Conservation (phyloP, 2,329 filamentous ascomycete genomes). For the Ophioceras dolichostomum region DNA sequence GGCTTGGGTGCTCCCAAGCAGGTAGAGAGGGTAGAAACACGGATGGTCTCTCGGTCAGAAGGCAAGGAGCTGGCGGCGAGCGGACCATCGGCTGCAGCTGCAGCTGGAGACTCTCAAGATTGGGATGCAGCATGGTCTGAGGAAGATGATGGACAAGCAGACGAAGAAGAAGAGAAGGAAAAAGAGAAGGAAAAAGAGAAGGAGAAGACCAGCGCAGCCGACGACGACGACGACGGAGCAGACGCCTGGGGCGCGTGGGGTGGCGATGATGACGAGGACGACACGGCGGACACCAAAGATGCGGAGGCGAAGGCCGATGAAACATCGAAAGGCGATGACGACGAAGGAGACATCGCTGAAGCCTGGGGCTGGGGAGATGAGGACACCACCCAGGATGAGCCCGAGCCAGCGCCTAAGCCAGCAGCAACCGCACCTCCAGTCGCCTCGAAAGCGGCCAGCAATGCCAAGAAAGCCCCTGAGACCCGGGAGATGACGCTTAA, state of each 20-base stretch:
- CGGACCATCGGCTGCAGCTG: slow-evolving; percentile 28
- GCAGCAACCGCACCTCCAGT: slow-evolving; percentile 9
- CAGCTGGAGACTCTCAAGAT: slow-evolving; percentile 39
- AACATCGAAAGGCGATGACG: slow-evolving; percentile 33
- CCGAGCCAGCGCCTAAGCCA: slow-evolving; percentile 9
- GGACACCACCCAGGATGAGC: slow-evolving; percentile 27
- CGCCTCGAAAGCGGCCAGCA: slow-evolving; percentile 5
- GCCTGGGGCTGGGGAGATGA: slow-evolving; percentile 83
- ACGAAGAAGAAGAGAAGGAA: slow-evolving; percentile 10
- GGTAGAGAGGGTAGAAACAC: slow-evolving; percentile 77
- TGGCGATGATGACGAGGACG: slow-evolving; percentile 15
- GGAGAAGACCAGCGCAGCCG: too few species aligned
- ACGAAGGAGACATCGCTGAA: slow-evolving; percentile 43
- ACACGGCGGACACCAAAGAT: slow-evolving; percentile 12
- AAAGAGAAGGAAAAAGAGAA: slow-evolving; percentile 7
- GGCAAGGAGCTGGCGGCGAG: slow-evolving; percentile 52
- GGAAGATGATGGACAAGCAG: slow-evolving; percentile 34
- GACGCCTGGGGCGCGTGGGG: slow-evolving; percentile 23
- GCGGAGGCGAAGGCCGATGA: slow-evolving; percentile 11
- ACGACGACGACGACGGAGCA: slow-evolving; percentile 19
- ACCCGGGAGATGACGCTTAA: slow-evolving; percentile 62
- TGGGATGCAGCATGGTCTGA: slow-evolving; percentile 78
- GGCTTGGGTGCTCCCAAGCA: slow-evolving; percentile 53
- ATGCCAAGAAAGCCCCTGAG: slow-evolving; percentile 8
- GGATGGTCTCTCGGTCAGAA: slow-evolving; percentile 56